Conservation (phyloP, 495 filamentous ascomycete species). For the Talaromyces proteolyticus region DNA sequence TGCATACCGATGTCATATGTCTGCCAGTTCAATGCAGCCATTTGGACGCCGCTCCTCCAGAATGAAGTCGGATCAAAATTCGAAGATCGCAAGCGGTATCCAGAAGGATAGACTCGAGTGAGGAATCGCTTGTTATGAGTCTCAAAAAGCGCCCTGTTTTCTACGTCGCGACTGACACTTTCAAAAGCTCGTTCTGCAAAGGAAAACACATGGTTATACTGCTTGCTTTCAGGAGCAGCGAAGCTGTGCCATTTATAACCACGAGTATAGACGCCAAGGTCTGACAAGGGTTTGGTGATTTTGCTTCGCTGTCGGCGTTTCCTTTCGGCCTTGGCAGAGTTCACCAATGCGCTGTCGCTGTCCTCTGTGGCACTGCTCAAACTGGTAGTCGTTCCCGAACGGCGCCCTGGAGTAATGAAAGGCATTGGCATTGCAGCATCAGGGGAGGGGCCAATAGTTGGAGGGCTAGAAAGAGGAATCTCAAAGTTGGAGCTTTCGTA, state of each 20-base stretch:
- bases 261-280: slow-evolving; percentile 81
- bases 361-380: slow-evolving; percentile 59
- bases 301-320: slow-evolving; percentile 71
- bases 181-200: slow-evolving; percentile 83
- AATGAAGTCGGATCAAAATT: slow-evolving; percentile 91
- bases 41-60: slow-evolving; percentile 94
- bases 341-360: slow-evolving; percentile 44
- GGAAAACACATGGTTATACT: slow-evolving; percentile 89
- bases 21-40: slow-evolving; percentile 97
- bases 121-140: slow-evolving; percentile 87
- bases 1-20: slow-evolving; percentile 94
- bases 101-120: slow-evolving; percentile 89
- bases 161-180: slow-evolving; percentile 63
- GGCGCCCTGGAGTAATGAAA: slow-evolving; percentile 39
- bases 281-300: slow-evolving; percentile 75
- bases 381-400: slow-evolving; percentile 50
- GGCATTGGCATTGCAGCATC: slow-evolving; percentile 22
- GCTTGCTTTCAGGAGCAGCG: slow-evolving; percentile 66
- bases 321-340: slow-evolving; percentile 36
- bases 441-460: slow-evolving; percentile 39
- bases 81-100: slow-evolving; percentile 69
- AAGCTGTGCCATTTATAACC: slow-evolving; percentile 83
- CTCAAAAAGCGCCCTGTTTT: slow-evolving; percentile 67
- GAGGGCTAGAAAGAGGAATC: slow-evolving; percentile 52
- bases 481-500: slow-evolving; percentile 51